phyloP scores from a whole-genome alignment of 352 stramenopile genomes.

The Phytophthora agathidicida region DNA sequence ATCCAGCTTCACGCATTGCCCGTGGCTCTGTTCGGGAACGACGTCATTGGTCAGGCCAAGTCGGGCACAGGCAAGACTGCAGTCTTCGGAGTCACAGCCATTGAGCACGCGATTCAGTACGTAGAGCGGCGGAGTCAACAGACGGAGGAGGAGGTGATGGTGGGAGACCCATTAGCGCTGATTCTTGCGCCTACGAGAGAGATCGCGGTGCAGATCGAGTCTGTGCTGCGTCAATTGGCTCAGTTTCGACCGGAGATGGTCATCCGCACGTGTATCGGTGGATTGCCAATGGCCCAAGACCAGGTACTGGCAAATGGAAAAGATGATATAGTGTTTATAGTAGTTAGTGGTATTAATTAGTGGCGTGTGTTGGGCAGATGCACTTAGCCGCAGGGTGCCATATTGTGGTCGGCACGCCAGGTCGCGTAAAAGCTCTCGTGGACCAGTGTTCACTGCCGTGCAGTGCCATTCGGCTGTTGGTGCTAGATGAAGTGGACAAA shows the following conservation, averaged over 20 bases:
- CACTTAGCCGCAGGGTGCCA: conserved; percentile 55
- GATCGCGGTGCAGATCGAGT: conserved; percentile 80
- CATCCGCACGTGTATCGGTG: conserved; percentile 66
- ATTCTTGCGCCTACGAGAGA: conserved; percentile 82
- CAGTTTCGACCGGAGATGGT: conserved; percentile 41
- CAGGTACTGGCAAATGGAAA: conserved; percentile 35
- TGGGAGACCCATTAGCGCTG: conserved; percentile 46
- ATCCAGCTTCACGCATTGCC: conserved; percentile 77
- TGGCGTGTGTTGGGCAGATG: conserved; percentile 23
- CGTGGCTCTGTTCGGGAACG: conserved; percentile 78
- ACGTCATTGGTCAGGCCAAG: conserved; percentile 85
- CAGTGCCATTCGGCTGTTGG: conserved; percentile 59
- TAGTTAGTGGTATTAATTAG: not conserved
- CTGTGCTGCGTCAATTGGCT: conserved; percentile 61
- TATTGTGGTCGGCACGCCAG: conserved; percentile 76
- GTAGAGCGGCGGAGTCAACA: conserved; percentile 15
- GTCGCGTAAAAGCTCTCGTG: conserved; percentile 73
- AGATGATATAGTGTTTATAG: no score
- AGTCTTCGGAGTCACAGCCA: conserved; percentile 68
- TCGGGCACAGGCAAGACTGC: conserved; percentile 85
- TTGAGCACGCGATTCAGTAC: conserved; percentile 65
- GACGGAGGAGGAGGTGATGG: not conserved
- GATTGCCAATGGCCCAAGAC: conserved; percentile 63
- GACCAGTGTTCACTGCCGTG: conserved; percentile 56
- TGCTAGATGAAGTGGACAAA: conserved; percentile 88